These are phyloP conservation scores for Aureobasidium leucospermi DNA, from an alignment of 2,329 filamentous ascomycete species.

Conservation along the genomic window DNA sequence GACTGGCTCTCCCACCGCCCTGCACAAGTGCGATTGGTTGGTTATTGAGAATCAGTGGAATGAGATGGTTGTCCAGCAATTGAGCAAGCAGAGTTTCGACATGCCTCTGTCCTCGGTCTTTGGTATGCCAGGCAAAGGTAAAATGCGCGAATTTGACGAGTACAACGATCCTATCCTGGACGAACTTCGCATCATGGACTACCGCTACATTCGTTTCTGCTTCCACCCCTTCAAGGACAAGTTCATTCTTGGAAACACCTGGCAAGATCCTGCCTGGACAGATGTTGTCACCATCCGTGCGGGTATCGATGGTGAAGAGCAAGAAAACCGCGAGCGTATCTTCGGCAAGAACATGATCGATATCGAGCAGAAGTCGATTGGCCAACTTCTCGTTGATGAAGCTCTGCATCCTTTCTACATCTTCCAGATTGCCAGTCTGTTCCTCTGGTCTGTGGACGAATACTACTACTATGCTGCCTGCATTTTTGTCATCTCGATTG, in stretches of 20 bases:
- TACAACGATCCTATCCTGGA: constrained; percentile 68
- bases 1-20: constrained; percentile 59
- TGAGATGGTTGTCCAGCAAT: constrained; percentile 71
- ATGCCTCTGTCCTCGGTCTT: constrained; percentile 62
- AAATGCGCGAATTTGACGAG: constrained; percentile 60
- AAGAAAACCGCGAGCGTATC: constrained; percentile 70
- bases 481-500: constrained; percentile 89
- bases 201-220: constrained; percentile 88
- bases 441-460: constrained; percentile 90
- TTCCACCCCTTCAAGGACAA: constrained; percentile 85
- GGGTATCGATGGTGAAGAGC: constrained; percentile 84
- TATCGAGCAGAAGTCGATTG: constrained; percentile 79
- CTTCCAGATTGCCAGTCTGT: constrained; percentile 89
- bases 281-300: constrained; percentile 65
- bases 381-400: constrained; percentile 83
- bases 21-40: constrained; percentile 79
- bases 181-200: constrained; percentile 72
- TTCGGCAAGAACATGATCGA: constrained; percentile 90
- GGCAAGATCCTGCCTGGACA: constrained; percentile 90
- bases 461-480: constrained; percentile 97
- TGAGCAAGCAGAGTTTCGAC: constrained; percentile 54
- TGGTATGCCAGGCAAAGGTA: constrained; percentile 53
- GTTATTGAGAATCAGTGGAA: constrained; percentile 98
- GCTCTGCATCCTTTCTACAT: constrained; percentile 97
- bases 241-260: constrained; percentile 77